Conservation (phyloP, 257 asterid genomes). For the Solanum virginianum region DNA sequence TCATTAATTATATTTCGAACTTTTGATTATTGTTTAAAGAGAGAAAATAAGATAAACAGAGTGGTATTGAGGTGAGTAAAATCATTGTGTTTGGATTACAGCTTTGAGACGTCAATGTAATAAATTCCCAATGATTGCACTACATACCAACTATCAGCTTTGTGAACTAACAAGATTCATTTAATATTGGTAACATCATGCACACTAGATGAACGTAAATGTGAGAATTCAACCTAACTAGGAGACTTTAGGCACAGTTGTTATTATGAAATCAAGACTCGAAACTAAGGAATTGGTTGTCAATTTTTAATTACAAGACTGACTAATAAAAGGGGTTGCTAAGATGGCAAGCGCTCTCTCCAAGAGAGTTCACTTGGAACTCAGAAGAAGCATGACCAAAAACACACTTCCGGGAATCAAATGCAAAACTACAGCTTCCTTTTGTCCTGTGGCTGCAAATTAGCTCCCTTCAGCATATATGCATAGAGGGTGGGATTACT, state of each 20-base stretch:
- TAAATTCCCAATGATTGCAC: neutral
- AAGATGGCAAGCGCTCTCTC: neutral
- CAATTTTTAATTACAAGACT: neutral
- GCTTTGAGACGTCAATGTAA: too few relatives aligned
- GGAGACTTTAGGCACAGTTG: neutral
- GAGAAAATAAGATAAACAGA: neutral
- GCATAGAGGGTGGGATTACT: neutral
- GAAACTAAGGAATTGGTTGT: neutral
- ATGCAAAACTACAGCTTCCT: neutral
- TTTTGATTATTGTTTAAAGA: neutral
- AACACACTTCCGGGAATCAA: neutral
- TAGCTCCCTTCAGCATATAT: constrained; percentile 1
- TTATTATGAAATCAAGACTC: neutral
- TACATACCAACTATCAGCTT: neutral
- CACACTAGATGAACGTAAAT: neutral
- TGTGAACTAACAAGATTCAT: too few relatives aligned
- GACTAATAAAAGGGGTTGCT: neutral
- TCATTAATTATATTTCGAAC: neutral
- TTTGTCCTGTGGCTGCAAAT: neutral
- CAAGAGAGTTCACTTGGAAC: neutral
- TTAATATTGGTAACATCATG: neutral
- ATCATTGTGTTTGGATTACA: too few relatives aligned
- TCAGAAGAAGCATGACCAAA: neutral
- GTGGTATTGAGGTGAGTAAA: neutral
- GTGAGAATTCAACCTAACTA: neutral